Evolutionary conservation across 495 filamentous ascomycete species (phyloP), one percentile per base, ranked within the genome.

Genomic region (Penicillium pancosmium): DNA sequence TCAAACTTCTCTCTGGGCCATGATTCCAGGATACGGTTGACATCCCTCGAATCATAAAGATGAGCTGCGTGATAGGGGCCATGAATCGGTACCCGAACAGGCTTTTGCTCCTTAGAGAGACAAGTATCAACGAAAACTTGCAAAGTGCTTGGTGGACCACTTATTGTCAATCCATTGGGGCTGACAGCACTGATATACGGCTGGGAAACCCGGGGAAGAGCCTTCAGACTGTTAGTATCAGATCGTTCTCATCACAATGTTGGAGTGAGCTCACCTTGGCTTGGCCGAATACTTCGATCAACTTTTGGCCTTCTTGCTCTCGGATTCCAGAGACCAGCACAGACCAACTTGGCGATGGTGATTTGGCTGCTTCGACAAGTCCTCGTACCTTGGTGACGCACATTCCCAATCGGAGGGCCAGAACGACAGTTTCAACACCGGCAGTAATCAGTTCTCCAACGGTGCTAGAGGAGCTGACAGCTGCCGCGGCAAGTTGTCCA

Each of bases 11-110:
- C 72, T 12, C 49, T 50, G 3, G 68, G 68, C 63, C 60, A 72
- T 1, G 66, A 66, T 21, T 77, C 64, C 25, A 92, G 63, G 46
- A 93, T 84, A 52, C 80, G 80, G 43, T 83, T 80, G 40, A 90
- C 75, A 61, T 92, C 84, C 13, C 76, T 75, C 15, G 75, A 56
- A 6, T 77, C 77, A 71, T 91, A 88, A 9, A 95, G 73, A 69
- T 95, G 90, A 1, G 80, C 63, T 12, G 91, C 90, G 73, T 96
- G 92, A 64, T 91, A 95, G 2, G 91, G 89, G 1, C 87, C 91
- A 61, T 89, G 86, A 19, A 95, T 84, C 0, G 89, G 86, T 44
- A 89, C 84, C n/a, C 80, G 80, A 5, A 82, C 79, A 2, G 82
- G 81, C 63, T 86, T 86, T 51, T 80, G 70, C 4, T 80, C 74